Base-by-base conservation (phyloP, 1,284 basidiomycete genomes). In the Sparassis latifolia region DNA sequence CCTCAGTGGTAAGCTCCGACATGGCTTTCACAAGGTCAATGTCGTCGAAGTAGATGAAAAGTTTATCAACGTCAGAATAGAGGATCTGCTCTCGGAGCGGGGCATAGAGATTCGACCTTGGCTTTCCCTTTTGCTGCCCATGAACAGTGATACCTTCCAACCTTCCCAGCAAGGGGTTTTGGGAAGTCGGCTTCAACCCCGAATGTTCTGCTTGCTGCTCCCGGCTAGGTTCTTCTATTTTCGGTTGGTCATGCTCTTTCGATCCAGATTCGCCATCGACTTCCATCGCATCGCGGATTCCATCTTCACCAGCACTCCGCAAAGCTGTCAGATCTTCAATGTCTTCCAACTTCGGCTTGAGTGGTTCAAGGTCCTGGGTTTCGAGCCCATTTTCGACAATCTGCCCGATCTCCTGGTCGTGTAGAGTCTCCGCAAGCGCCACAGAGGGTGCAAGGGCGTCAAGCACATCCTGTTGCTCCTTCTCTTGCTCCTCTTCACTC, bases 331-430 rank as follows among this genome's bases (percentile, higher is more conserved):
- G 58, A 56, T 83, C 80, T 29, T 87, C 84, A 35, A 79, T 55
- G 33, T 86, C 82, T 62, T 87, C 85, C 33, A 74, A 66, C 62
- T 88, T 87, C 12, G 76, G 79, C 53, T 75, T 66, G 35, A 75
- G 57, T 10, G 77, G 59, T 41, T 67, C 69, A 35, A 65, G 64
- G 49, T 67, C 63, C 44, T 68, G 66, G 30, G 58, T 58, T 3
- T 65, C 63, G 42, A 49, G 45, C 42, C 48, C 20, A 12, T 29
- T 44, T 46, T 47, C 0, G 40, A 47, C 6, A 4, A 42, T 42
- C 4, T 51, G 43, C 29, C 55, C 10, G 5, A 6, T 55, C 37
- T 71, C 65, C 5, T 65, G 66, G 28, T 64, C 65, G 5, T 76
- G 75, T 27, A 84, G 64, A 5, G 76, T 76, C 29, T 82, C 81